Conservation (phyloP, 345 rosid genomes). For the Citrus cavaleriei region DNA sequence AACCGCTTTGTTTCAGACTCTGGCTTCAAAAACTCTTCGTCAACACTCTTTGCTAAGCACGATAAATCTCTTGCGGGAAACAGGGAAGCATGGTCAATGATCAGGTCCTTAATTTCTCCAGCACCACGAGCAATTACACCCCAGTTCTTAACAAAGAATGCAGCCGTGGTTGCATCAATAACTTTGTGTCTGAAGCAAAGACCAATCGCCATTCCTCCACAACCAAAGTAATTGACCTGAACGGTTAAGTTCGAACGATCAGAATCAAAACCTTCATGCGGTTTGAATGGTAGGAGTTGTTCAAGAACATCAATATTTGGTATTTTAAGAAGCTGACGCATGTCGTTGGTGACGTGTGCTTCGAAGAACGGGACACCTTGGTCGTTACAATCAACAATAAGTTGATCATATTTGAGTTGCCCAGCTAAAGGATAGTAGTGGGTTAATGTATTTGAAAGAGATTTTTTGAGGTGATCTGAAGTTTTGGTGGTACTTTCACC, state of each 20-base stretch:
- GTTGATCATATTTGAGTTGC: background rate
- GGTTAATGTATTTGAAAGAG: background rate
- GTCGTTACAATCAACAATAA: background rate
- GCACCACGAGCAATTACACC: slow-evolving; percentile 3
- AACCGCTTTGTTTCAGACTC: slow-evolving; percentile 10
- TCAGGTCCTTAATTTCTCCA: no score
- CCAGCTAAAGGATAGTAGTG: background rate
- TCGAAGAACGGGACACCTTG: background rate
- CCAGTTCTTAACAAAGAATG: slow-evolving; percentile 17
- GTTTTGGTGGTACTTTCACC: background rate
- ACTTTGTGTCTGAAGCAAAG: slow-evolving; percentile 15
- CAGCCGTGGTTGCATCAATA: slow-evolving; percentile 19
- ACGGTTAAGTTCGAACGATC: background rate
- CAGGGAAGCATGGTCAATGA: no score
- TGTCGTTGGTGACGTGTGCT: background rate
- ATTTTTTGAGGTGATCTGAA: background rate
- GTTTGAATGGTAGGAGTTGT: slow-evolving; percentile 9
- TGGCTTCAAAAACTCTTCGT: no score
- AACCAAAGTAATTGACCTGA: slow-evolving; percentile 25
- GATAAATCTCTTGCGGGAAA: slow-evolving; percentile 14
- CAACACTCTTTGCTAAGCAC: no score
- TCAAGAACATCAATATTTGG: background rate
- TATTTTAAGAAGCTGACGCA: no score
- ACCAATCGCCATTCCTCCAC: slow-evolving; percentile 28
- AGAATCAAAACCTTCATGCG: background rate